Evolutionary conservation across 202 grass and related monocot genomes (phyloP), one percentile per base, ranked within the genome.

Genomic region (Musa balbisiana): DNA sequence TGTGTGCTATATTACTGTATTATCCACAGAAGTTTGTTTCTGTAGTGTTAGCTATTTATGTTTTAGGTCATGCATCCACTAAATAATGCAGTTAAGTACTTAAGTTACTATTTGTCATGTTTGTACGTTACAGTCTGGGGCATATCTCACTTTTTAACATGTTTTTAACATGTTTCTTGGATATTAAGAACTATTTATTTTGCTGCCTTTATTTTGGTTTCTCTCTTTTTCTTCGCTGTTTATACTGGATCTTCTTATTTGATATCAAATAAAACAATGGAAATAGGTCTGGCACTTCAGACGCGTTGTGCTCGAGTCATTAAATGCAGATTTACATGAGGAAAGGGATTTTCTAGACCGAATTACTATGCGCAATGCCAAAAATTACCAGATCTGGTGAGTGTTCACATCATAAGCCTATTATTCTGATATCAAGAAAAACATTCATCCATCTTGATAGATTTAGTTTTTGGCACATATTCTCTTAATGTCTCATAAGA

Each of bases 371-470:
- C n/a, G 19, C 73, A 89, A 98, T 78, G 21, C 85, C 25, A 98
- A 98, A 83, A 98, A 98, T 78, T 98, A 98, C 69, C 94, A 98
- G 77, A 91, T 91, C 52, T 98, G 94, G 94, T 98, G 52, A 86
- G 90, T 78, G 33, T 10, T 73, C 16, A 52, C 78, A 51, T 74
- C 23, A 43, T 59, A 22, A 64, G 53, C 65, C 55, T 53, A 56
- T 26, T 17, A 52, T 80, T 79, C 54, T 73, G 23, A 21, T 16
- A 52, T 76, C 62, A 3, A 50, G 1, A 69, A 74, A 11, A 85
- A 78, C 27, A 69, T 71, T 64, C 72, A 2, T 64, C 15, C 1
- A 15, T 27, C 67, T 75, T 79, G 2, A 52, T 49, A 10, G 53
- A 10, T 51, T 49, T 51, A 50, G 6, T 69, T n/a, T 8, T 15